phyloP scores from a whole-genome alignment of 768 basidiomycete genomes.

The Panellus pusillus region DNA sequence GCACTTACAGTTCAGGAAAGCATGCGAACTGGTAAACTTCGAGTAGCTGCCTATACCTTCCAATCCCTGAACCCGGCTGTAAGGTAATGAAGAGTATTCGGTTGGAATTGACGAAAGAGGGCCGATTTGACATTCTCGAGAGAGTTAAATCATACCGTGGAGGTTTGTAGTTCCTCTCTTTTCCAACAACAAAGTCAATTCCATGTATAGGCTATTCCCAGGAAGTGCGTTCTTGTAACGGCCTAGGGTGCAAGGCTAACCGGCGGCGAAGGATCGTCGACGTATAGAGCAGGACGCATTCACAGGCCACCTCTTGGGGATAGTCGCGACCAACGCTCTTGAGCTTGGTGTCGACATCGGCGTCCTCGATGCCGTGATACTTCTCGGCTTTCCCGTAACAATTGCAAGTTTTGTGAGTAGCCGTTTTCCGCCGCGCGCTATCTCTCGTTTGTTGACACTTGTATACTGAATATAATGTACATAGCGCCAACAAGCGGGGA shows the following conservation, averaged over 20 bases:
- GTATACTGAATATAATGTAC: neutral
- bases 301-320: constrained; percentile 77
- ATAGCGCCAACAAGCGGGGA: constrained; percentile 85
- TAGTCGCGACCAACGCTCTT: constrained; percentile 87
- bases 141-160: constrained; percentile 83
- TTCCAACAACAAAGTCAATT: neutral
- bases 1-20: constrained; percentile 63
- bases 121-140: constrained; percentile 72
- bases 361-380: constrained; percentile 83
- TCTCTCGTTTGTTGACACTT: neutral
- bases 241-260: neutral
- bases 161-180: constrained; percentile 42
- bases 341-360: constrained; percentile 94
- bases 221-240: constrained; percentile 41
- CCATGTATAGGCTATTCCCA: constrained; percentile 63
- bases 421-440: neutral
- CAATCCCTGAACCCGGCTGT: constrained; percentile 22
- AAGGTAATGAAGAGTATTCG: constrained; percentile 82
- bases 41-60: neutral
- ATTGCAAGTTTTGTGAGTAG: constrained; percentile 75
- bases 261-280: constrained; percentile 64
- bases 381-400: constrained; percentile 81
- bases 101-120: constrained; percentile 68
- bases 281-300: constrained; percentile 87
- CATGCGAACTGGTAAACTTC: constrained; percentile 71